Percentiles rank a stretch among this genome's conserved stretches.
Evolutionary conservation across 2,329 filamentous ascomycete species (phyloP).

Genomic region (Akanthomyces lecanii): DNA sequence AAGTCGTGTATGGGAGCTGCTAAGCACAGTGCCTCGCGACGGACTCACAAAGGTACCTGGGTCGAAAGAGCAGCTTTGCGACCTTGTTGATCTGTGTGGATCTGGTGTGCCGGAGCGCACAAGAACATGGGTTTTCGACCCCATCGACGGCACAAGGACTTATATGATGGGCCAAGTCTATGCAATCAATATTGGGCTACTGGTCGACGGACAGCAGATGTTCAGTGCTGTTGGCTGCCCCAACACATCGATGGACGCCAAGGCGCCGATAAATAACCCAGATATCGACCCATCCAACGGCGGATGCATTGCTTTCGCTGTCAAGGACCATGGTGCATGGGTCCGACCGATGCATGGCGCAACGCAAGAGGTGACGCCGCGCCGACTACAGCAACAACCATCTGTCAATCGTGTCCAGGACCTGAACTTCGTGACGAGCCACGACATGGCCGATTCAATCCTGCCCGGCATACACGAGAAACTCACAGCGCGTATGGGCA

Average conservation of each 20-base stretch:
- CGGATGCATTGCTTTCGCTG: slow-evolving; percentile 50
- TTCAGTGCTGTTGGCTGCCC: slow-evolving; percentile 48
- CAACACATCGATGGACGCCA: slow-evolving; percentile 39
- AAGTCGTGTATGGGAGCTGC: slow-evolving; percentile 44
- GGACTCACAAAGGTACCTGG: slow-evolving; percentile 29
- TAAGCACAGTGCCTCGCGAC: slow-evolving; percentile 28
- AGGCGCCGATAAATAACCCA: slow-evolving; percentile 38
- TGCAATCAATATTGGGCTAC: slow-evolving; percentile 52
- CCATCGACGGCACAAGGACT: slow-evolving; percentile 57
- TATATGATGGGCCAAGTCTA: slow-evolving; percentile 52
- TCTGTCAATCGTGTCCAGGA: slow-evolving; percentile 21
- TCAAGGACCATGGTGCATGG: slow-evolving; percentile 45
- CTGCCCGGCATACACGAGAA: slow-evolving; percentile 44
- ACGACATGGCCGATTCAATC: slow-evolving; percentile 43
- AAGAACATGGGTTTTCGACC: slow-evolving; percentile 56
- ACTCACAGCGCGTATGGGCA: slow-evolving; percentile 39
- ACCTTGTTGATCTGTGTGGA: slow-evolving; percentile 50
- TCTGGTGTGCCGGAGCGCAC: slow-evolving; percentile 32
- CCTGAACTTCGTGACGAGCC: slow-evolving; percentile 45
- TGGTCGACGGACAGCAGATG: slow-evolving; percentile 47
- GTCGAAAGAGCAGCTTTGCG: slow-evolving; percentile 44
- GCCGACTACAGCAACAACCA: slow-evolving; percentile 31
- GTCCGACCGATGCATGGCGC: slow-evolving; percentile 37
- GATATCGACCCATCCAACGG: slow-evolving; percentile 39
- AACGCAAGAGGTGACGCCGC: slow-evolving; percentile 22